These are phyloP conservation scores for Sporothrix pseudoabietina DNA, from an alignment of 2,329 filamentous ascomycete species.

Conservation along the genomic window DNA sequence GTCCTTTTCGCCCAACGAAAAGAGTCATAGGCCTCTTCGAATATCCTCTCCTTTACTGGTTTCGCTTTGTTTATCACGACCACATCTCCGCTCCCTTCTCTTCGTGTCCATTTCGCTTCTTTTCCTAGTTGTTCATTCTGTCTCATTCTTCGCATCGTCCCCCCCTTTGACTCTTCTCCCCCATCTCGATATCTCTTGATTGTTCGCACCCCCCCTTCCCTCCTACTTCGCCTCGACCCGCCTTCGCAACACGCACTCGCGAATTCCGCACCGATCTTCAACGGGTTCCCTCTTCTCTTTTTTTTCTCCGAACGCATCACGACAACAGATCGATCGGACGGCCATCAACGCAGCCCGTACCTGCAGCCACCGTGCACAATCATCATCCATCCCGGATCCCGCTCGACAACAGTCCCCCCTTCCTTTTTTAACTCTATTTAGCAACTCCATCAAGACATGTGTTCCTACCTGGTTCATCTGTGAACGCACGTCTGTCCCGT, in stretches of 20 bases:
- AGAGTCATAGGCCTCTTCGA: slow-evolving; percentile 31
- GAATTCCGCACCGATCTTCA: slow-evolving; percentile 2
- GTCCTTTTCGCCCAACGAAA: slow-evolving; percentile 27
- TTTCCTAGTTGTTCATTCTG: slow-evolving; percentile 8
- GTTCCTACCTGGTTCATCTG: slow-evolving; percentile 25
- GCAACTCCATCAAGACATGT: slow-evolving; percentile 27
- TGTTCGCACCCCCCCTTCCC: slow-evolving; percentile 9
- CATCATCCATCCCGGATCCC: slow-evolving; percentile 21
- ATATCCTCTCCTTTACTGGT: slow-evolving; percentile 24
- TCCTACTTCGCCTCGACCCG: slow-evolving; percentile 18
- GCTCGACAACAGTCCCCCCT: slow-evolving; percentile 4
- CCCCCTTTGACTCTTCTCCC: slow-evolving; percentile 11
- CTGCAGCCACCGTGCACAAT: slow-evolving; percentile 35
- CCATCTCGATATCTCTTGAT: slow-evolving; percentile 13
- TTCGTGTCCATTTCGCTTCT: not conserved
- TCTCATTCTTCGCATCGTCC: not conserved
- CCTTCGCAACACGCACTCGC: not conserved
- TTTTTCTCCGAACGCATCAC: not conserved
- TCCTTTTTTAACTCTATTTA: not conserved
- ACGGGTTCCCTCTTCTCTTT: slow-evolving; percentile 2
- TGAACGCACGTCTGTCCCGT: slow-evolving; percentile 33
- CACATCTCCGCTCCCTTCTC: slow-evolving; percentile 25
- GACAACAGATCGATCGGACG: slow-evolving; percentile 24
- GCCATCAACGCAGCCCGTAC: slow-evolving; percentile 33
- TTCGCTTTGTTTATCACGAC: slow-evolving; percentile 27